A percentile compares a stretch with the other conserved stretches of the same genome.
phyloP scores from a whole-genome alignment of 257 asterid species.

The Solanum dulcamara region DNA sequence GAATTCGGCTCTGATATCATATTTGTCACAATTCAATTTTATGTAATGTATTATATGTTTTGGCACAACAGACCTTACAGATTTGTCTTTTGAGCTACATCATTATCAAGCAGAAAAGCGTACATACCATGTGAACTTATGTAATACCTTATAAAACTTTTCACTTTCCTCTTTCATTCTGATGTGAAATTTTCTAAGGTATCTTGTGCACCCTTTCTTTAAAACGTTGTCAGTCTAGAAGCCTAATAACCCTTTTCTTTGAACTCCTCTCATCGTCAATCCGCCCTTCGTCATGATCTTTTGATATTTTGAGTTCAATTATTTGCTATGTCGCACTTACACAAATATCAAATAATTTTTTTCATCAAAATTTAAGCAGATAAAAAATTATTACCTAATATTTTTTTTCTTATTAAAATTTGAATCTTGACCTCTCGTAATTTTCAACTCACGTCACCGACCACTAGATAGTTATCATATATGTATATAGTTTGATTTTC shows the following conservation, averaged over 20 bases:
- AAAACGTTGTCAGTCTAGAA: not conserved
- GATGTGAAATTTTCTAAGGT: not conserved
- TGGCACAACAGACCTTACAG: not conserved
- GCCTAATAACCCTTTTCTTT: not conserved
- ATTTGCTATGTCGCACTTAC: not conserved
- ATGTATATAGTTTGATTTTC: not conserved
- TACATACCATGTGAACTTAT: not conserved
- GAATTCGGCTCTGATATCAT: not conserved
- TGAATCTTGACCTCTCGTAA: not conserved
- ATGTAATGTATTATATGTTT: not conserved
- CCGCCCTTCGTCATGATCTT: not conserved
- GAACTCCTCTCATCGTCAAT: not conserved
- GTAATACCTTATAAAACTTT: not conserved
- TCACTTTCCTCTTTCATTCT: not conserved
- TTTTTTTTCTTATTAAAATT: not conserved
- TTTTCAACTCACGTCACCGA: not conserved
- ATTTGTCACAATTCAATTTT: not conserved
- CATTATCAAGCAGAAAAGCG: not conserved
- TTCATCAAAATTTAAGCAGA: not conserved
- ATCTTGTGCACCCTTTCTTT: not conserved
- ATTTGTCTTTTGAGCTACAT: not conserved
- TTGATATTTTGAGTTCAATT: not conserved
- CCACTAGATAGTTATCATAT: not conserved
- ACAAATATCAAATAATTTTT: not conserved
- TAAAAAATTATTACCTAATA: not conserved